A percentile compares a stretch with the other conserved stretches of the same genome.
These are phyloP conservation scores for Coprinopsis sp. DNA, from an alignment of 768 basidiomycete species.

Conservation along the genomic window DNA sequence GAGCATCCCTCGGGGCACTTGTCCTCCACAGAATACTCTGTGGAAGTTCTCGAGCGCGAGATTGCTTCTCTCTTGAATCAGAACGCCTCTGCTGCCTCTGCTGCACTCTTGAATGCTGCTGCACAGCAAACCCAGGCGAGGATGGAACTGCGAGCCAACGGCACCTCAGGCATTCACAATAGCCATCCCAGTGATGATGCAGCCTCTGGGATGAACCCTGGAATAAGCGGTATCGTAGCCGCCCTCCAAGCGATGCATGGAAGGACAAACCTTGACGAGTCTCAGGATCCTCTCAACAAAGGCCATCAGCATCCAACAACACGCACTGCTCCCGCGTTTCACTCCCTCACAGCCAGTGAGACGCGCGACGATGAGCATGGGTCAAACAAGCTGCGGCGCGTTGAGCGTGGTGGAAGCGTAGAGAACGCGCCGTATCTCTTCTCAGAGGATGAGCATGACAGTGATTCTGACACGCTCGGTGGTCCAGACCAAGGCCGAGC, in stretches of 20 bases:
- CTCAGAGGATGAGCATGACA: constrained; percentile 42
- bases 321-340: constrained; percentile 72
- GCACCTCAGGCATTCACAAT: constrained; percentile 23
- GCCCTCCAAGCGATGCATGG: constrained; percentile 76
- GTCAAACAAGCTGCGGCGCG: constrained; percentile 28
- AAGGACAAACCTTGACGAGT: constrained; percentile 46
- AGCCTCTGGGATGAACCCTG: constrained; percentile 46
- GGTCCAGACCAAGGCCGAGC: constrained; percentile 23
- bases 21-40: constrained; percentile 48
- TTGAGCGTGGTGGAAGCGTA: constrained; percentile 34
- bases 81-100: constrained; percentile 66
- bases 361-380: constrained; percentile 24
- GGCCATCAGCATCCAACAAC: constrained; percentile 47
- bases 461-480: constrained; percentile 36
- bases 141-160: constrained; percentile 31
- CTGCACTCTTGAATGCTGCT: constrained; percentile 59
- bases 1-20: constrained; percentile 33
- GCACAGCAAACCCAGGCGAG: constrained; percentile 61
- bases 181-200: constrained; percentile 22
- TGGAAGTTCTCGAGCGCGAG: constrained; percentile 75
- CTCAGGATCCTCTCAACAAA: constrained; percentile 39
- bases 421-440: constrained; percentile 57
- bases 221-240: constrained; percentile 65
- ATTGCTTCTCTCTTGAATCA: constrained; percentile 71
- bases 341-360: constrained; percentile 65